These are phyloP conservation scores for Stromatinia cepivora DNA, from an alignment of 2,329 filamentous ascomycete species.

Conservation along the genomic window DNA sequence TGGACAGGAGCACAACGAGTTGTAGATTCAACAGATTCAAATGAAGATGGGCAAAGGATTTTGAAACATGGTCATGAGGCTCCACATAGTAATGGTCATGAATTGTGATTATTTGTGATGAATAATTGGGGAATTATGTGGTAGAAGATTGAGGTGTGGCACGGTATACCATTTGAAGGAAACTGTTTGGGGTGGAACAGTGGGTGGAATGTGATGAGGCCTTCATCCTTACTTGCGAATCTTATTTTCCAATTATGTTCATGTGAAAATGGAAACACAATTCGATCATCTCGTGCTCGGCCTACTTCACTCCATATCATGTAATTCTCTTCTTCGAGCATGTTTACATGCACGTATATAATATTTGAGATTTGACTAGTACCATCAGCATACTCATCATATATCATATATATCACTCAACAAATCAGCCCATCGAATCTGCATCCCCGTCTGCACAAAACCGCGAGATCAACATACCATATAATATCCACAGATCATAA, in stretches of 20 bases:
- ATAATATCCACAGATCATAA: too few relatives aligned
- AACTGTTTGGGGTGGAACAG: neutral
- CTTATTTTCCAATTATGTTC: neutral
- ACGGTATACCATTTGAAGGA: neutral
- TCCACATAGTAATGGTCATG: constrained; percentile 21
- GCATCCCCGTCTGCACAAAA: too few relatives aligned
- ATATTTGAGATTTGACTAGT: neutral
- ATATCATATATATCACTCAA: too few relatives aligned
- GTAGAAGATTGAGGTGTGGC: neutral
- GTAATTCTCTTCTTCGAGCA: neutral
- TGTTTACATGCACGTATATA: neutral
- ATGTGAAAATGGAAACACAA: neutral
- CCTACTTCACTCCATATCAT: neutral
- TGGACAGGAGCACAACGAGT: constrained; percentile 59
- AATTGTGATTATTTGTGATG: constrained; percentile 13
- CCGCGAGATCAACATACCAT: too few relatives aligned
- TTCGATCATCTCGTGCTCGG: neutral
- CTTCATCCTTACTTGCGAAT: too few relatives aligned
- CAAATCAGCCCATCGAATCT: too few relatives aligned
- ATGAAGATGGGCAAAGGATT: constrained; percentile 2
- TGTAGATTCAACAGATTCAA: constrained; percentile 44
- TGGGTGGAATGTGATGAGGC: neutral
- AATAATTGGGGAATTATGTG: neutral
- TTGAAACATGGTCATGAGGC: constrained; percentile 23
- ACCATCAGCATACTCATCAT: too few relatives aligned